phyloP scores from a whole-genome alignment of 75 land plant species.

The Pinus tabuliformis region DNA sequence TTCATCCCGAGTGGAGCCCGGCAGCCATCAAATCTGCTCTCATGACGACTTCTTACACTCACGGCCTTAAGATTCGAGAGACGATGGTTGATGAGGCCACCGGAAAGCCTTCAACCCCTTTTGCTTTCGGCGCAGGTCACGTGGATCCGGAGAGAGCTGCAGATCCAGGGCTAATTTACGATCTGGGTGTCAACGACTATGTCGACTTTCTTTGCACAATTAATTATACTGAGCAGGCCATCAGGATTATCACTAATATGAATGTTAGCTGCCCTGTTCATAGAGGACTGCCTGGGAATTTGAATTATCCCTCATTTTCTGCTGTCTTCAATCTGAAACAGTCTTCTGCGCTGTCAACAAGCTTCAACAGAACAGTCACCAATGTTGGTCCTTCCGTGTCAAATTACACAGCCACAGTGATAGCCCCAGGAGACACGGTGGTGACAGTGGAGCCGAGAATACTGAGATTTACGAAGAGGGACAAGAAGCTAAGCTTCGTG shows the following conservation, averaged over 20 bases:
- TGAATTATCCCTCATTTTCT: slow-evolving; percentile 71
- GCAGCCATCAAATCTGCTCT: slow-evolving; percentile 81
- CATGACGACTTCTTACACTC: slow-evolving; percentile 75
- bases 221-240: not conserved
- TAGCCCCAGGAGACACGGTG: slow-evolving; percentile 23
- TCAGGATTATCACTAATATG: not conserved
- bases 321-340: slow-evolving; percentile 46
- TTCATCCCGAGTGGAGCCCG: slow-evolving; percentile 80
- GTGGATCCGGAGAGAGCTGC: slow-evolving; percentile 31
- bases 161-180: slow-evolving; percentile 56
- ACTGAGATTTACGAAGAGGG: slow-evolving; percentile 36
- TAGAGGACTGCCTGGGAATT: slow-evolving; percentile 35
- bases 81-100: slow-evolving; percentile 70
- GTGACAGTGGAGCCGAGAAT: slow-evolving; percentile 47
- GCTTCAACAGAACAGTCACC: slow-evolving; percentile 57
- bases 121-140: slow-evolving; percentile 54
- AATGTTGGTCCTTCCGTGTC: slow-evolving; percentile 54
- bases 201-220: slow-evolving; percentile 26
- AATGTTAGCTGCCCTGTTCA: slow-evolving; percentile 13
- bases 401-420: slow-evolving; percentile 25
- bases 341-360: slow-evolving; percentile 30
- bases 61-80: slow-evolving; percentile 25
- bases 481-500: slow-evolving; percentile 46
- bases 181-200: slow-evolving; percentile 29
- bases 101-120: slow-evolving; percentile 48